Conservation (phyloP, 1,284 basidiomycete species). For the Cryptococcus hybrid region DNA sequence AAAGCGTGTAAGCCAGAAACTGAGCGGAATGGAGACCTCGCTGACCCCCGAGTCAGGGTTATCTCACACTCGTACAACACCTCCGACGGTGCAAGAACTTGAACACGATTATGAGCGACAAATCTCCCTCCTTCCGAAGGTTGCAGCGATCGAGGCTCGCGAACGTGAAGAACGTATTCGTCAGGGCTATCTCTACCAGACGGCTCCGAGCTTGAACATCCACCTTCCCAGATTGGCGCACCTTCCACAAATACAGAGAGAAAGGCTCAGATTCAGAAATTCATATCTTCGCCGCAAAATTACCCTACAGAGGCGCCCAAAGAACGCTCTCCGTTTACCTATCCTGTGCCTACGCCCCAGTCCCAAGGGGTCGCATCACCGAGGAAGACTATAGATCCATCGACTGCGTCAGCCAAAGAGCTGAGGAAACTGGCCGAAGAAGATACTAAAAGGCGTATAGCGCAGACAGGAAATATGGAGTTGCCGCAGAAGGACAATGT, state of each 20-base stretch:
- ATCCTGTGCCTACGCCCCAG: conserved; percentile 22
- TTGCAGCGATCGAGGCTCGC: conserved; percentile 36
- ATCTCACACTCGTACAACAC: conserved; percentile 36
- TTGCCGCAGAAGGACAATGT: background rate
- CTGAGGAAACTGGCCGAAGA: conserved; percentile 40
- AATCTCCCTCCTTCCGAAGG: conserved; percentile 19
- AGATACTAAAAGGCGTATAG: conserved; percentile 41
- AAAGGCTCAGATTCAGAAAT: conserved; percentile 4
- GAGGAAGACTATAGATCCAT: conserved; percentile 30
- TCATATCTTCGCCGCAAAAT: background rate
- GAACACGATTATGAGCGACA: conserved; percentile 28
- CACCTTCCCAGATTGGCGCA: background rate
- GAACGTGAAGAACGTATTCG: conserved; percentile 42
- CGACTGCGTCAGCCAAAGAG: conserved; percentile 21
- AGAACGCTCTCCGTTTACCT: conserved; percentile 4
- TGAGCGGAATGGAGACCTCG: background rate
- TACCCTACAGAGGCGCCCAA: too few species aligned
- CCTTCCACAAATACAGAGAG: conserved; percentile 12
- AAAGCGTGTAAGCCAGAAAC: conserved; percentile 22
- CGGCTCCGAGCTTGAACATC: conserved; percentile 3
- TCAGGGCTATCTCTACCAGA: conserved; percentile 37
- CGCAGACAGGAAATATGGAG: conserved; percentile 19
- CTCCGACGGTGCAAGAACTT: conserved; percentile 36
- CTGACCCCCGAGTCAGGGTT: conserved; percentile 21
- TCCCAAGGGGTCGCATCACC: conserved; percentile 24